Percentiles rank a stretch among this genome's conserved stretches.
These are phyloP conservation scores for Rosa hybrid DNA, from an alignment of 331 rosid genomes.

Conservation along the genomic window DNA sequence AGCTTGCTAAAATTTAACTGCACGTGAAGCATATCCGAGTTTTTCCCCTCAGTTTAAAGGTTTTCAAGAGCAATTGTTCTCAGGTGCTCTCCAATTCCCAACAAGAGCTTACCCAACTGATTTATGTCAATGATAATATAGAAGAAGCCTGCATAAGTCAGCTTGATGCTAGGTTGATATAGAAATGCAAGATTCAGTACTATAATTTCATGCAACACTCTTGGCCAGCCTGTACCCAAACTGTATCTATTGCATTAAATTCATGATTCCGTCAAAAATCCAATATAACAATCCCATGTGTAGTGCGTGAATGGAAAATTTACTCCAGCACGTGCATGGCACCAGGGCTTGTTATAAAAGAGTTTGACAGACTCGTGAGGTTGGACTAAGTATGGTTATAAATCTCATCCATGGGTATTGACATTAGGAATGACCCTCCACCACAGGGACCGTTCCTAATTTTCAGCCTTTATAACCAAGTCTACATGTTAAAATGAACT, in stretches of 20 bases:
- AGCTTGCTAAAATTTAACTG: too few species aligned
- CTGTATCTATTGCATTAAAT: neutral
- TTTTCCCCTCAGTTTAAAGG: neutral
- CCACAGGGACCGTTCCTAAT: neutral
- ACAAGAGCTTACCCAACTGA: neutral
- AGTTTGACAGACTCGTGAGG: neutral
- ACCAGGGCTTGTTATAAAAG: neutral
- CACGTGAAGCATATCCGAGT: neutral
- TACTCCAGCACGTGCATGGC: neutral
- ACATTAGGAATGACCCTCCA: neutral
- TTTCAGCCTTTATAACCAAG: neutral
- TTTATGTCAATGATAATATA: neutral
- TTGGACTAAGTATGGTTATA: neutral
- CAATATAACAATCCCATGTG: neutral
- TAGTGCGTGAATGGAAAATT: neutral
- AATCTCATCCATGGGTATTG: neutral
- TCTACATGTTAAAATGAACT: slow-evolving; percentile 7
- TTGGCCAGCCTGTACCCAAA: neutral
- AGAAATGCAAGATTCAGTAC: neutral
- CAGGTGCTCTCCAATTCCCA: neutral
- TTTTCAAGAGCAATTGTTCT: neutral
- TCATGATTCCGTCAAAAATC: neutral
- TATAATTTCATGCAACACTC: neutral
- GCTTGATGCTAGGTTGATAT: neutral
- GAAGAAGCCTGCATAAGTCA: neutral